A percentile compares a stretch with the other conserved stretches of the same genome.
phyloP scores from a whole-genome alignment of 2,329 filamentous ascomycete species.

The Boeremia lycopersici region DNA sequence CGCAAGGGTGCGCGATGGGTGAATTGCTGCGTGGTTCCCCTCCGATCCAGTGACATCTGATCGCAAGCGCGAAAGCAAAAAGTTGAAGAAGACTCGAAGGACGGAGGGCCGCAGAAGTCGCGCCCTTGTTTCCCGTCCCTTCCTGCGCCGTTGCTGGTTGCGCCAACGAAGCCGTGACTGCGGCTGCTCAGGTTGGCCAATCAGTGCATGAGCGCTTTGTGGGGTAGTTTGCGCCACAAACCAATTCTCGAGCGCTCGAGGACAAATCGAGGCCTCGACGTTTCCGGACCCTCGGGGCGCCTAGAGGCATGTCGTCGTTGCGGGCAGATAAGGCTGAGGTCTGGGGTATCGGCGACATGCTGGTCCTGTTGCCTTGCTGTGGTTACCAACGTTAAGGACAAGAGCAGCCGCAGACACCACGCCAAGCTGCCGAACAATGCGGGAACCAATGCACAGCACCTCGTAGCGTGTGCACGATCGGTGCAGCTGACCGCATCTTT shows the following conservation, averaged over 20 bases:
- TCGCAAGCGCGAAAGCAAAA: not conserved
- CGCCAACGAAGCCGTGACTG: conserved; percentile 17
- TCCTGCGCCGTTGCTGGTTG: conserved; percentile 4
- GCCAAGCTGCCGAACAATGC: conserved; percentile 5
- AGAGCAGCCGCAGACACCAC: not conserved
- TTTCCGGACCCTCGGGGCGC: not conserved
- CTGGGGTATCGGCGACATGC: too few relatives aligned
- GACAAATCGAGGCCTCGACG: conserved; percentile 9
- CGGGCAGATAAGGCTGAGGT: not conserved
- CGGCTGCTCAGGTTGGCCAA: conserved; percentile 8
- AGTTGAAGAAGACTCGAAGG: not conserved
- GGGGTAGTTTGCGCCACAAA: conserved; percentile 11
- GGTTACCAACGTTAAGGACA: not conserved
- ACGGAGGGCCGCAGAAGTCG: conserved; percentile 19
- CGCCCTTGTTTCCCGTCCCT: conserved; percentile 18
- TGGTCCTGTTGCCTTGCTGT: not conserved
- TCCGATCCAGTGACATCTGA: not conserved
- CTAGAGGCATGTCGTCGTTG: not conserved
- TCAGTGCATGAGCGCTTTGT: conserved; percentile 1
- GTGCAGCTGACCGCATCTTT: conserved; percentile 3
- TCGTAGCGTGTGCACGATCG: not conserved
- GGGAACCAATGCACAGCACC: conserved; percentile 1
- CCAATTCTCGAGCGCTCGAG: conserved; percentile 10
- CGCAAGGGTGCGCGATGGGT: not conserved
- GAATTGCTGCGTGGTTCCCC: not conserved